Percentiles rank a stretch among this genome's conserved stretches.
These are phyloP conservation scores for Fusarium euwallaceae DNA, from an alignment of 2,329 filamentous ascomycete species.

Conservation along the genomic window DNA sequence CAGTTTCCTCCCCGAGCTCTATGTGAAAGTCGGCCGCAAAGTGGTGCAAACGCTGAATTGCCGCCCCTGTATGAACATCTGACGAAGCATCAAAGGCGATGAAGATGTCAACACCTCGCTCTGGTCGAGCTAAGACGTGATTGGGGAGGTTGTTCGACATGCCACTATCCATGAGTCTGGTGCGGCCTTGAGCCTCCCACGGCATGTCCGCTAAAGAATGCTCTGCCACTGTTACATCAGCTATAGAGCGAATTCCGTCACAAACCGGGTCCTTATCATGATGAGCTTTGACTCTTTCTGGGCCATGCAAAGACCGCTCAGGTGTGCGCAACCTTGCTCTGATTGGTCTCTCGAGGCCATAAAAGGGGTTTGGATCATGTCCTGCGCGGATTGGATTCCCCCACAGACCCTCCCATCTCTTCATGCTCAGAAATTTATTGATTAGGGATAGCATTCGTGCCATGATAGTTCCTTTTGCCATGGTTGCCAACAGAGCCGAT, in stretches of 20 bases:
- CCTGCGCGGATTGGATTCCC: constrained; percentile 42
- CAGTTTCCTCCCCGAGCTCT: constrained; percentile 9
- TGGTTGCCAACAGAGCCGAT: constrained; percentile 27
- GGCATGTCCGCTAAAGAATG: accelerated
- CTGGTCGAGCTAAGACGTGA: constrained; percentile 31
- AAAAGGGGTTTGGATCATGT: constrained; percentile 43
- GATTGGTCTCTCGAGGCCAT: constrained; percentile 24
- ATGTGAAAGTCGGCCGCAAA: constrained; percentile 40
- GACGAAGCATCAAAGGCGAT: constrained; percentile 41
- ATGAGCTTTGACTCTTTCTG: background rate
- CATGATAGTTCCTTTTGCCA: constrained; percentile 37
- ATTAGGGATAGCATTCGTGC: constrained; percentile 12
- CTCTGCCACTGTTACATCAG: accelerated
- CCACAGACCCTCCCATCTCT: constrained; percentile 37
- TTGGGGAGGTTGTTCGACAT: constrained; percentile 44
- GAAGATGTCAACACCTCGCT: constrained; percentile 33
- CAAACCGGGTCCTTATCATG: no score
- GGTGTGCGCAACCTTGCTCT: background rate
- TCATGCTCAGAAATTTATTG: constrained; percentile 28
- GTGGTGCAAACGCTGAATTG: constrained; percentile 33
- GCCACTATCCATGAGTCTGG: constrained; percentile 37
- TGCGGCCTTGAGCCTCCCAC: constrained; percentile 41
- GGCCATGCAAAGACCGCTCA: accelerated
- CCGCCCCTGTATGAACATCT: constrained; percentile 31
- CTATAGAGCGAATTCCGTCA: accelerated